Evolutionary conservation across 1,139 yeast genomes (phyloP).

Genomic region (Meyerozyma smithsonii): DNA sequence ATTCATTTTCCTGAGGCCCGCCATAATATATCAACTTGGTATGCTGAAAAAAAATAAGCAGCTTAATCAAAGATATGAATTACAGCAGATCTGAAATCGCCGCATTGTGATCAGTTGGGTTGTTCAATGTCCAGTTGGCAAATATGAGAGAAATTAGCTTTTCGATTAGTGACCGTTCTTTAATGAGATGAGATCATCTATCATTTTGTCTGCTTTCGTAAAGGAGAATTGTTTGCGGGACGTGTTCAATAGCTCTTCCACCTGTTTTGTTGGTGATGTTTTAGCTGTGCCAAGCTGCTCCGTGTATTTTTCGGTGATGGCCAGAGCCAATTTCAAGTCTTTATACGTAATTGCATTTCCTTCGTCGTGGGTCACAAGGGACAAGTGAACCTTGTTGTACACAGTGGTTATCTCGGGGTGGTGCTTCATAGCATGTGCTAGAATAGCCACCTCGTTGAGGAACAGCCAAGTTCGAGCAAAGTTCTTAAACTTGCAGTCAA

Average conservation of each 20-base stretch:
- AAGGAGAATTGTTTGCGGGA: conserved; percentile 10
- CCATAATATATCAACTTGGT: too few relatives aligned
- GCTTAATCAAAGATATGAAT: too few relatives aligned
- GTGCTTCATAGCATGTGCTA: conserved; percentile 59
- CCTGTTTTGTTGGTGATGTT: background rate
- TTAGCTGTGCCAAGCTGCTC: background rate
- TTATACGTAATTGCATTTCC: conserved; percentile 47
- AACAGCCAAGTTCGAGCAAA: conserved; percentile 65
- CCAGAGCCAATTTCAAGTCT: conserved; percentile 58
- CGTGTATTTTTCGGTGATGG: conserved; percentile 22
- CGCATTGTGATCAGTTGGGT: too few relatives aligned
- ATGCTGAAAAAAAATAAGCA: too few relatives aligned
- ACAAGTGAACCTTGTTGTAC: conserved; percentile 55
- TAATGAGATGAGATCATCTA: conserved; percentile 15
- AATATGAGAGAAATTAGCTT: too few relatives aligned
- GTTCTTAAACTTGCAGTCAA: conserved; percentile 39
- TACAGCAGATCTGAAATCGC: too few relatives aligned
- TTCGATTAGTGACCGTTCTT: too few relatives aligned
- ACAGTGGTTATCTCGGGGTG: conserved; percentile 69
- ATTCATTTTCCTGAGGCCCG: too few relatives aligned
- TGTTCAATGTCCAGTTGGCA: too few relatives aligned
- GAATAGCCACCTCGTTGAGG: conserved; percentile 55
- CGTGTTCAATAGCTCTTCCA: background rate
- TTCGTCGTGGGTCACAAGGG: conserved; percentile 66
- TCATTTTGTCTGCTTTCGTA: conserved; percentile 16